Evolutionary conservation across 768 basidiomycete species (phyloP).

Genomic region (Suillus alpinus): DNA sequence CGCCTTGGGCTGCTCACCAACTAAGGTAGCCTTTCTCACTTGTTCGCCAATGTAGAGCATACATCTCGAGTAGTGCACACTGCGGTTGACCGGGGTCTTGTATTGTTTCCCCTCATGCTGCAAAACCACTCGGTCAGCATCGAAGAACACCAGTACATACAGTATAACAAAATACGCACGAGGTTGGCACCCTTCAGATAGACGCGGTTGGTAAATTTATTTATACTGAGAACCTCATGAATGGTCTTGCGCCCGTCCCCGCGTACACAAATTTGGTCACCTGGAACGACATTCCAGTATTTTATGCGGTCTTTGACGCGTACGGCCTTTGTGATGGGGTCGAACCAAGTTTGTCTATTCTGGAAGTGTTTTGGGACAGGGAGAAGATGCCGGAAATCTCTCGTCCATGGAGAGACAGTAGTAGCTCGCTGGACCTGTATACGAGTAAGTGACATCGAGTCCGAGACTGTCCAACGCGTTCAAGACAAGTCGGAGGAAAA

Average conservation of each 20-base stretch:
- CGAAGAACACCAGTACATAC: neutral
- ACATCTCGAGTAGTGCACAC: conserved; percentile 74
- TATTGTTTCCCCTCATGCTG: conserved; percentile 18
- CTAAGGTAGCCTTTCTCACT: conserved; percentile 47
- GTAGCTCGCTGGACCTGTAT: conserved; percentile 44
- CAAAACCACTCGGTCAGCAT: conserved; percentile 4
- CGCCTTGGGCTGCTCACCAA: conserved; percentile 35
- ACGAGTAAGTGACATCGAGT: conserved; percentile 29
- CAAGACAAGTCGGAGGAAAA: neutral
- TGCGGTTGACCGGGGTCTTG: conserved; percentile 28
- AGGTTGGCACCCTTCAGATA: conserved; percentile 45
- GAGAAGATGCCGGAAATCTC: conserved; percentile 62
- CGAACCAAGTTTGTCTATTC: conserved; percentile 42
- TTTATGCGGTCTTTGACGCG: conserved; percentile 70
- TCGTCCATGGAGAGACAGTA: conserved; percentile 56
- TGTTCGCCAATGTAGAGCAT: conserved; percentile 74
- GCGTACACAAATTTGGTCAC: conserved; percentile 70
- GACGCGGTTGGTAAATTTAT: conserved; percentile 68
- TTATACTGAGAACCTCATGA: conserved; percentile 71
- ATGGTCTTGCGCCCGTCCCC: conserved; percentile 60
- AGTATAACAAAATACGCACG: conserved; percentile 20
- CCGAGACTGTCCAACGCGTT: neutral
- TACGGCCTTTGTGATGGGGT: conserved; percentile 49
- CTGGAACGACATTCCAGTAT: conserved; percentile 86
- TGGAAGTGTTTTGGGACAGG: conserved; percentile 56